phyloP scores from a whole-genome alignment of 306 rosid species.

The Quercus mongolica region DNA sequence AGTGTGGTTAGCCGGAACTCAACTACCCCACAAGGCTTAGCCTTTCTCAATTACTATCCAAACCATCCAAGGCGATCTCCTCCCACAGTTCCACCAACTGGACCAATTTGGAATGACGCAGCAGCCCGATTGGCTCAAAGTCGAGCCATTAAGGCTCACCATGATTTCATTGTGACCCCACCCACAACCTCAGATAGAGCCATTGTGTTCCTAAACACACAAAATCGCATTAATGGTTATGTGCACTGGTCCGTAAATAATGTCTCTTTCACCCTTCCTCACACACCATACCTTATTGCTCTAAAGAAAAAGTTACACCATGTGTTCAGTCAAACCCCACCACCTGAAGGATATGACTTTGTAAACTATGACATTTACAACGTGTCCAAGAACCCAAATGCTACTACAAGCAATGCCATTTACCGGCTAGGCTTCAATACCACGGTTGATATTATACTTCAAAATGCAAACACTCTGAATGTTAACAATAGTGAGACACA shows the following conservation, averaged over 20 bases:
- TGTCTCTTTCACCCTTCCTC: conserved; percentile 65
- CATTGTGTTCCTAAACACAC: conserved; percentile 81
- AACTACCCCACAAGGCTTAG: conserved; percentile 64
- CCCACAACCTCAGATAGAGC: conserved; percentile 60
- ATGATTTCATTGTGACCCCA: conserved; percentile 41
- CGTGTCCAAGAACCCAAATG: conserved; percentile 30
- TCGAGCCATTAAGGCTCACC: conserved; percentile 55
- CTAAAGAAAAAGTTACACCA: conserved; percentile 40
- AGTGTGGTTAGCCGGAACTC: conserved; percentile 49
- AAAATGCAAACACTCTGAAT: conserved; percentile 44
- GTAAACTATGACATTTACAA: conserved; percentile 43
- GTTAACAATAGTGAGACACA: conserved; percentile 49
- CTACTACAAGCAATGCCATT: conserved; percentile 46
- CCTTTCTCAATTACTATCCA: conserved; percentile 75
- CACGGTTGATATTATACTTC: conserved; percentile 54
- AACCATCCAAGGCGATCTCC: conserved; percentile 64
- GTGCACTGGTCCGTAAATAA: conserved; percentile 71
- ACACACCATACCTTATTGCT: conserved; percentile 77
- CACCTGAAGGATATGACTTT: conserved; percentile 57
- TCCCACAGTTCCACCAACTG: conserved; percentile 45
- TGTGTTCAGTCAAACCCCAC: conserved; percentile 50
- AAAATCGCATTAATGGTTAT: conserved; percentile 32
- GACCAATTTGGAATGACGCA: conserved; percentile 62
- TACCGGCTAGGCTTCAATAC: conserved; percentile 40
- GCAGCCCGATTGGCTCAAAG: conserved; percentile 54